Conservation (phyloP, 306 rosid genomes). For the Begonia masoniana region DNA sequence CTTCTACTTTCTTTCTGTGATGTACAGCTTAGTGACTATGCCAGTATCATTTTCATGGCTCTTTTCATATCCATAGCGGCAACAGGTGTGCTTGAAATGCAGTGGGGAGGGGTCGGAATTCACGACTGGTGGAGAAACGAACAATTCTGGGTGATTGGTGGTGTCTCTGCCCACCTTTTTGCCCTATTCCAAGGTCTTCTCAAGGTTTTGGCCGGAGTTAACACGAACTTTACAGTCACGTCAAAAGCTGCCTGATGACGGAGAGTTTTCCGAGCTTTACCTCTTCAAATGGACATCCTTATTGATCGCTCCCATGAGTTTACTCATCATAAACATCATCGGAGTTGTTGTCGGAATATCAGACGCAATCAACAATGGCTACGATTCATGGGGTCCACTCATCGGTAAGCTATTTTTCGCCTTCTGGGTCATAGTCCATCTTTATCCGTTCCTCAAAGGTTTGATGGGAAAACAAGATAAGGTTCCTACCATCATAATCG, state of each 20-base stretch:
- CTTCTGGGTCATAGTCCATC: slow-evolving; percentile 89
- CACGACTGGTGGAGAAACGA: slow-evolving; percentile 98
- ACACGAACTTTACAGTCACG: slow-evolving; percentile 84
- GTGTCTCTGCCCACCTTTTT: slow-evolving; percentile 69
- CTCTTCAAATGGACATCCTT: slow-evolving; percentile 87
- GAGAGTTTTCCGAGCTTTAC: slow-evolving; percentile 80
- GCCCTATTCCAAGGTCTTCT: slow-evolving; percentile 90
- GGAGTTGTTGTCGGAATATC: slow-evolving; percentile 76
- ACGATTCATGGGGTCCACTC: slow-evolving; percentile 90
- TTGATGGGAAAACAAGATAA: slow-evolving; percentile 76
- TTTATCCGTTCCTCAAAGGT: slow-evolving; percentile 93
- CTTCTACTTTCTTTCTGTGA: slow-evolving; percentile 1
- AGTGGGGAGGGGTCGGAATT: slow-evolving; percentile 88
- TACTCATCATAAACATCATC: slow-evolving; percentile 64
- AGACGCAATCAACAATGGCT: slow-evolving; percentile 91
- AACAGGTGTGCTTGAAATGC: slow-evolving; percentile 80
- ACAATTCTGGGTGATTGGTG: slow-evolving; percentile 95
- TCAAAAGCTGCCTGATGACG: slow-evolving; percentile 84
- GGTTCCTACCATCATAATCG: slow-evolving; percentile 74
- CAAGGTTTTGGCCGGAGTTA: slow-evolving; percentile 81
- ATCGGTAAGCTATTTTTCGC: slow-evolving; percentile 75
- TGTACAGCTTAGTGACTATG: slow-evolving; percentile 81
- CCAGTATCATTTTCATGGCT: slow-evolving; percentile 69
- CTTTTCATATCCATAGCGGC: slow-evolving; percentile 85
- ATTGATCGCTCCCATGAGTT: slow-evolving; percentile 66